Evolutionary conservation across 805 yeast genomes (phyloP).

Genomic region (Spencermartinsiella europaea): DNA sequence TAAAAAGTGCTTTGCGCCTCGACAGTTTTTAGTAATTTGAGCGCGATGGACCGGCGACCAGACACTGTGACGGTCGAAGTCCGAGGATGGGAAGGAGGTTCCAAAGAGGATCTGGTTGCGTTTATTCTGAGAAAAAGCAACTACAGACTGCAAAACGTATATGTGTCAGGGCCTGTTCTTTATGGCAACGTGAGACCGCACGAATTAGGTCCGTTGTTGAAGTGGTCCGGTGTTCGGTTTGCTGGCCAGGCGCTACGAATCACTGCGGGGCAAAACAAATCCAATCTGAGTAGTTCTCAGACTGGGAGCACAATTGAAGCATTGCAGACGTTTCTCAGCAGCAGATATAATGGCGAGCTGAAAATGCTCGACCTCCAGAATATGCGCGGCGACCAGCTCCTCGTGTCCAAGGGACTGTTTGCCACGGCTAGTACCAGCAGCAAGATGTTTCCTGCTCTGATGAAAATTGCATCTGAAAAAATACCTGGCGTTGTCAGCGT

Average conservation of each 20-base stretch:
- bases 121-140: constrained; percentile 67
- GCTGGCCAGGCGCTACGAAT: constrained; percentile 68
- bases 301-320: constrained; percentile 48
- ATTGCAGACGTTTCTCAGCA: constrained; percentile 52
- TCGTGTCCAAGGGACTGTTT: constrained; percentile 60
- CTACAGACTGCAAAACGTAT: constrained; percentile 48
- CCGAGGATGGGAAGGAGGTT: constrained; percentile 77
- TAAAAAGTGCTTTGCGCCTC: no score
- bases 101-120: constrained; percentile 58
- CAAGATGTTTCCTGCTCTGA: constrained; percentile 84
- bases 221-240: constrained; percentile 73
- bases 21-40: no score
- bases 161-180: constrained; percentile 52
- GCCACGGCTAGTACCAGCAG: constrained; percentile 55
- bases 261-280: constrained; percentile 29
- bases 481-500: constrained; percentile 55
- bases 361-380: constrained; percentile 66
- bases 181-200: constrained; percentile 52
- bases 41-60: no score
- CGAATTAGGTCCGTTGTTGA: constrained; percentile 55
- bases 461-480: constrained; percentile 66
- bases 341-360: constrained; percentile 60
- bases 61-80: constrained; percentile 65
- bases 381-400: constrained; percentile 58
- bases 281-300: constrained; percentile 12